Conservation (phyloP, 1,284 basidiomycete species). For the Entoloma clypeatum region DNA sequence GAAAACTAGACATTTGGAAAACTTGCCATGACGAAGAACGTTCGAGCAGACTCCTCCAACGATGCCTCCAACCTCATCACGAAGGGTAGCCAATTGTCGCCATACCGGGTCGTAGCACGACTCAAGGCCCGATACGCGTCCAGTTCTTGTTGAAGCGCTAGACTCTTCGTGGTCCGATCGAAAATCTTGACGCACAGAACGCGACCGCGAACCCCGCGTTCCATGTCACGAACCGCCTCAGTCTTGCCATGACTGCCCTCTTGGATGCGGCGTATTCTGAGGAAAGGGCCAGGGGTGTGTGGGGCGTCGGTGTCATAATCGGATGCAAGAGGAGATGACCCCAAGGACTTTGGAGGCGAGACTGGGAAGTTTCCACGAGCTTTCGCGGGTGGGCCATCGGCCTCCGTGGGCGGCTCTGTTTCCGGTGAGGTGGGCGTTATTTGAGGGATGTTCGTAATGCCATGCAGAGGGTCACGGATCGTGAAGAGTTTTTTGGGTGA, state of each 20-base stretch:
- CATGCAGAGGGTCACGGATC: too few species aligned
- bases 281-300: conserved; percentile 16
- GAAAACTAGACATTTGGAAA: not conserved
- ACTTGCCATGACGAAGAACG: conserved; percentile 18
- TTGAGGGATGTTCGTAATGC: too few species aligned
- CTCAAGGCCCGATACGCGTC: conserved; percentile 14
- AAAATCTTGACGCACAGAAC: conserved; percentile 22
- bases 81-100: conserved; percentile 8
- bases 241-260: conserved; percentile 2
- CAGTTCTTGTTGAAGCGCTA: conserved; percentile 14
- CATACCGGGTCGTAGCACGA: not conserved
- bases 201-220: conserved; percentile 9
- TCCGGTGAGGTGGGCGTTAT: too few species aligned
- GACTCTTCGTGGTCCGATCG: not conserved
- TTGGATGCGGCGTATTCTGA: conserved; percentile 5
- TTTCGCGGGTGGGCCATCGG: too few species aligned
- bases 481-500: too few species aligned
- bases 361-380: not conserved
- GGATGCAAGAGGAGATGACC: not conserved
- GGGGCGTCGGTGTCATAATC: not conserved
- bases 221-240: conserved; percentile 15
- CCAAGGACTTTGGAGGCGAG: too few species aligned
- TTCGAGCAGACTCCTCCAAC: conserved; percentile 9
- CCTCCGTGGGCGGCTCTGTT: too few species aligned
- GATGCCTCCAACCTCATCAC: conserved; percentile 18